These are phyloP conservation scores for Xylaria intraflava DNA, from an alignment of 495 filamentous ascomycete genomes.

Conservation along the genomic window DNA sequence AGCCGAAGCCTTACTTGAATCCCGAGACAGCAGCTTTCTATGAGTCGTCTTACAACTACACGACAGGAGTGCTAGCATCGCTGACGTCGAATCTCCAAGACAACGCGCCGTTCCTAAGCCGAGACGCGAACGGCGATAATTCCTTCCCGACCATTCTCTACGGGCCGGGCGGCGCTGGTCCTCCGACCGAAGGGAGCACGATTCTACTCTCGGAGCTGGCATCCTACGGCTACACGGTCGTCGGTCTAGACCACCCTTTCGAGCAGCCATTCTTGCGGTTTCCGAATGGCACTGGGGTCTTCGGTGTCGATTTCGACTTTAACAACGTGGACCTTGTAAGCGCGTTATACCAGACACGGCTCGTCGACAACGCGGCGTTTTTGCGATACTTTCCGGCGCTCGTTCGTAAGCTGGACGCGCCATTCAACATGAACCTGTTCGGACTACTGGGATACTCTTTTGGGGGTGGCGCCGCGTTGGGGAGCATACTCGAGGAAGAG, in stretches of 20 bases:
- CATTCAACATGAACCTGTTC: slow-evolving; percentile 26
- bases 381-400: slow-evolving; percentile 9
- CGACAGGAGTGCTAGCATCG: slow-evolving; percentile 12
- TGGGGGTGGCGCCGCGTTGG: slow-evolving; percentile 41
- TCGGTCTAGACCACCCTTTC: slow-evolving; percentile 44
- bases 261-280: slow-evolving; percentile 44
- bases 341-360: slow-evolving; percentile 14
- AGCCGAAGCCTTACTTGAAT: slow-evolving; percentile 16
- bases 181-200: slow-evolving; percentile 28
- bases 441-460: slow-evolving; percentile 45
- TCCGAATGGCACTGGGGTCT: slow-evolving; percentile 36
- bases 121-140: neutral
- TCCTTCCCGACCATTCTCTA: slow-evolving; percentile 17
- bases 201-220: slow-evolving; percentile 39
- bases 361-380: slow-evolving; percentile 17
- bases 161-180: slow-evolving; percentile 21
- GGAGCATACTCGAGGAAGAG: slow-evolving; percentile 26
- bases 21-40: slow-evolving; percentile 16
- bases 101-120: slow-evolving; percentile 13
- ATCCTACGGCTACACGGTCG: slow-evolving; percentile 43
- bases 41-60: slow-evolving; percentile 17
- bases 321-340: neutral
- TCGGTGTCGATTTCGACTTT: slow-evolving; percentile 17
- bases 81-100: slow-evolving; percentile 19
- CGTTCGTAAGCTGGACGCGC: slow-evolving; percentile 2